Percentiles rank a stretch among this genome's conserved stretches.
These are phyloP conservation scores for Bertia moriformis DNA, from an alignment of 2,329 filamentous ascomycete genomes.

Conservation along the genomic window DNA sequence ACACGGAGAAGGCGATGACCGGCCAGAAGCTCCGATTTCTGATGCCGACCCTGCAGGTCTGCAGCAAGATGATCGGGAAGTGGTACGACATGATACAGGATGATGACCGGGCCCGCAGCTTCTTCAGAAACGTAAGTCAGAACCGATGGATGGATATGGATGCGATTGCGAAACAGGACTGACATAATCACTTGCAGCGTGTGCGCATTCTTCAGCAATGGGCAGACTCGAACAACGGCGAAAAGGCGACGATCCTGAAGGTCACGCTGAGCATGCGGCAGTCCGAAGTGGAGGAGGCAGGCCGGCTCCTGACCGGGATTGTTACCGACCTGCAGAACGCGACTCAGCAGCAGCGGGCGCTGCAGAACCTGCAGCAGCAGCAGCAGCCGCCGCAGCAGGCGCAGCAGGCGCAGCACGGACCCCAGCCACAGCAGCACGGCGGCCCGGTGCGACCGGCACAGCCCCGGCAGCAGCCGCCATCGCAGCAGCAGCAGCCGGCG, in stretches of 20 bases:
- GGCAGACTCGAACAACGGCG: constrained; percentile 28
- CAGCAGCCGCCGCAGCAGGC: constrained; percentile 8
- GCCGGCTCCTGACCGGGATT: constrained; percentile 33
- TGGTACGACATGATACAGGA: constrained; percentile 34
- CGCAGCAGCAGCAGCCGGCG: background rate
- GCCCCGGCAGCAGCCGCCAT: too few species aligned
- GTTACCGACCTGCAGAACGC: too few species aligned
- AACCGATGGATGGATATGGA: background rate
- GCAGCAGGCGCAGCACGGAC: constrained; percentile 10
- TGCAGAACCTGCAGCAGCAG: constrained; percentile 15
- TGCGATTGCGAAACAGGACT: background rate
- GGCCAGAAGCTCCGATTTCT: constrained; percentile 25
- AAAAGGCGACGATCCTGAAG: constrained; percentile 27
- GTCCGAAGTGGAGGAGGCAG: constrained; percentile 32
- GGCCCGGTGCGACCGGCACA: too few species aligned
- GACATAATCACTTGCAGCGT: constrained; percentile 13
- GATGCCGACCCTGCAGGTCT: constrained; percentile 24
- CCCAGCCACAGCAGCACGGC: too few species aligned
- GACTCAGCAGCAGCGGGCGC: constrained; percentile 2
- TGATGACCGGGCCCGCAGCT: constrained; percentile 31
- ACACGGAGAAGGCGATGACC: constrained; percentile 26
- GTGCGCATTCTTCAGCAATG: constrained; percentile 38
- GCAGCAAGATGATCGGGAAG: constrained; percentile 25
- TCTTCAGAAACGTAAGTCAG: constrained; percentile 38
- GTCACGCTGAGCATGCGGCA: constrained; percentile 32